These are phyloP conservation scores for Allomyces arbusculus DNA, from an alignment of 192 early-diverging fungal genomes.

Conservation along the genomic window DNA sequence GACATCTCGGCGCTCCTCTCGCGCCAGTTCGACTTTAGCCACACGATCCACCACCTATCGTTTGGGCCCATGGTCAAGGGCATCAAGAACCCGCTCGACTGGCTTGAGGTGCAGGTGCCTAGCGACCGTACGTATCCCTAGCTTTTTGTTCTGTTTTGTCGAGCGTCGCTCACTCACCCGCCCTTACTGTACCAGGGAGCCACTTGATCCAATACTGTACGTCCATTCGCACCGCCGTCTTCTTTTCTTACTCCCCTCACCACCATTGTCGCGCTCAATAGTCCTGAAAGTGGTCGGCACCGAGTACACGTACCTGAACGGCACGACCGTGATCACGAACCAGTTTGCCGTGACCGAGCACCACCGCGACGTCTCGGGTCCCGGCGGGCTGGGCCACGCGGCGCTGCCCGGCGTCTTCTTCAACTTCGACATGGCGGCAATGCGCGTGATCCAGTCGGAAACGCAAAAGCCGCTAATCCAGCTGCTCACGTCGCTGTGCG, in stretches of 20 bases:
- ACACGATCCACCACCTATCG: conserved; percentile 56
- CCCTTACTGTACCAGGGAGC: not conserved
- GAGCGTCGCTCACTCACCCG: not conserved
- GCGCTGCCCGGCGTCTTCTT: conserved; percentile 57
- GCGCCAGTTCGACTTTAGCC: conserved; percentile 55
- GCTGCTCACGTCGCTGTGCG: conserved; percentile 75
- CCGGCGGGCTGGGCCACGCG: conserved; percentile 1
- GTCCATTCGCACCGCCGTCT: not conserved
- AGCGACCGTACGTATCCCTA: not conserved
- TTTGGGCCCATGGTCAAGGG: conserved; percentile 42
- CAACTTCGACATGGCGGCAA: conserved; percentile 88
- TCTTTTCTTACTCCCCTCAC: conserved; percentile 7
- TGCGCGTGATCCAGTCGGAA: conserved; percentile 76
- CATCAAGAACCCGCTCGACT: conserved; percentile 44
- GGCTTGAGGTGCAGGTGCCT: conserved; percentile 4
- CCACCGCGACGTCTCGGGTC: conserved; percentile 30
- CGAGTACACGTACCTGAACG: conserved; percentile 46
- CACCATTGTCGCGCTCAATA: too few species aligned
- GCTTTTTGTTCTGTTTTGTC: too few species aligned
- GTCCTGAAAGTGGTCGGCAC: conserved; percentile 81
- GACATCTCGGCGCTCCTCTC: not conserved
- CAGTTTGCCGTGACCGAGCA: conserved; percentile 89
- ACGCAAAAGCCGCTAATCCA: conserved; percentile 59
- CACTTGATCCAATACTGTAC: not conserved
- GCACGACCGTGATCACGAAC: conserved; percentile 56